Percentiles rank a stretch among this genome's conserved stretches.
Evolutionary conservation across 352 stramenopile genomes (phyloP).

Genomic region (Phytophthora pini): DNA sequence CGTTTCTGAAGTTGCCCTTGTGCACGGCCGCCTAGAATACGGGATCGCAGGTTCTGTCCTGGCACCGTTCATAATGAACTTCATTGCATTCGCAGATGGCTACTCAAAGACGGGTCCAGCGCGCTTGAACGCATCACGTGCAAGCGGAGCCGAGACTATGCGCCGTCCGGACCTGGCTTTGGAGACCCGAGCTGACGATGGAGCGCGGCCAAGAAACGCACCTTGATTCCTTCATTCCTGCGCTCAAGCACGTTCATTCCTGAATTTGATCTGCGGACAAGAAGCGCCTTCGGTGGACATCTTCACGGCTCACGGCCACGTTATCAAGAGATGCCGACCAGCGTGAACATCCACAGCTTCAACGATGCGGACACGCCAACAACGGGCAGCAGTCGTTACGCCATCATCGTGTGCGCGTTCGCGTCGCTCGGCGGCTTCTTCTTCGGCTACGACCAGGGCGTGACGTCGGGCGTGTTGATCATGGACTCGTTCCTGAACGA

Average conservation of each 20-base stretch:
- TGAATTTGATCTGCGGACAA: conserved; percentile 26
- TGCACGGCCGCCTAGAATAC: conserved; percentile 7
- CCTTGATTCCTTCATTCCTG: conserved; percentile 25
- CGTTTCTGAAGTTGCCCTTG: conserved; percentile 32
- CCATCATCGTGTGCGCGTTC: conserved; percentile 40
- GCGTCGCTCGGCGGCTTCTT: conserved; percentile 36
- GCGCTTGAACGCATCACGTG: conserved; percentile 20
- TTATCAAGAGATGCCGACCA: conserved; percentile 17
- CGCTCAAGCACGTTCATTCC: conserved; percentile 20
- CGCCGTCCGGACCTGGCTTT: conserved; percentile 18
- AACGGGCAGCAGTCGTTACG: conserved; percentile 38
- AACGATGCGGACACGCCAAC: conserved; percentile 31
- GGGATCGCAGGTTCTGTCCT: conserved; percentile 21
- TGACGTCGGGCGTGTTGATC: conserved; percentile 34
- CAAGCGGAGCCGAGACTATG: conserved; percentile 28
- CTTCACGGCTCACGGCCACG: conserved; percentile 20
- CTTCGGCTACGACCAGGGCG: conserved; percentile 37
- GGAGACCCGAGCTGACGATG: conserved; percentile 23
- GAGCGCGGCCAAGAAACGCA: conserved; percentile 14
- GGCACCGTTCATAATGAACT: background rate
- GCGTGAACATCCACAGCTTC: conserved; percentile 31
- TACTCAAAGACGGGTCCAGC: conserved; percentile 21
- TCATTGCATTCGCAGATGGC: conserved; percentile 24
- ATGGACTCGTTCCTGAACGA: conserved; percentile 48
- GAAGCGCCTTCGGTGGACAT: conserved; percentile 15